phyloP scores from a whole-genome alignment of 768 basidiomycete genomes.

The Lentinula sp. region DNA sequence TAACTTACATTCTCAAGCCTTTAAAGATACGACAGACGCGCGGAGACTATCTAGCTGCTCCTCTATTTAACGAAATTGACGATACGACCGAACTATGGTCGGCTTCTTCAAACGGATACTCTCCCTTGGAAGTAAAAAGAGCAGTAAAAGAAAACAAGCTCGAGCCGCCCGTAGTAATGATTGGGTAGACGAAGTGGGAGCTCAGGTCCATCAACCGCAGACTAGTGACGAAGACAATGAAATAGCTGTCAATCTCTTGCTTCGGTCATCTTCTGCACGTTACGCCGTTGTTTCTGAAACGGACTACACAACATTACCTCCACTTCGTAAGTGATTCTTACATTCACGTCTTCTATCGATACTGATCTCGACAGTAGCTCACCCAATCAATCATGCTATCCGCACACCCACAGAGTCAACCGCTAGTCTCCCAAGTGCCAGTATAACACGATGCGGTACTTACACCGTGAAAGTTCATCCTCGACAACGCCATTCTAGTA shows the following conservation, averaged over 20 bases:
- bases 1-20: background rate
- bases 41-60: background rate
- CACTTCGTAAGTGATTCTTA: slow-evolving; percentile 52
- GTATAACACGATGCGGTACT: slow-evolving; percentile 45
- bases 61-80: background rate
- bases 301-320: slow-evolving; percentile 54
- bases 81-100: slow-evolving; percentile 29
- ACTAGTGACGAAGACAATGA: slow-evolving; percentile 38
- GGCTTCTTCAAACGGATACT: slow-evolving; percentile 67
- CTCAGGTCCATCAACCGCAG: slow-evolving; percentile 6
- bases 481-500: slow-evolving; percentile 52
- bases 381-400: slow-evolving; percentile 58
- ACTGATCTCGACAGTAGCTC: slow-evolving; percentile 32
- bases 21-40: background rate
- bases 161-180: slow-evolving; percentile 17
- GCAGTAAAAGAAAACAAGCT: slow-evolving; percentile 33
- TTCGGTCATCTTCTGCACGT: slow-evolving; percentile 70
- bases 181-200: slow-evolving; percentile 18
- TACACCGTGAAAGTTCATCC: slow-evolving; percentile 70
- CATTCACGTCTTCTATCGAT: background rate
- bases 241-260: slow-evolving; percentile 38
- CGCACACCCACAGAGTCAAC: slow-evolving; percentile 45
- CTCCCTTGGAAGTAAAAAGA: slow-evolving; percentile 61
- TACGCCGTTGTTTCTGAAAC: slow-evolving; percentile 51
- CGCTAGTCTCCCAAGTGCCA: slow-evolving; percentile 42